Evolutionary conservation across 306 rosid genomes (phyloP).

Genomic region (Fragaria nilgerrensis): DNA sequence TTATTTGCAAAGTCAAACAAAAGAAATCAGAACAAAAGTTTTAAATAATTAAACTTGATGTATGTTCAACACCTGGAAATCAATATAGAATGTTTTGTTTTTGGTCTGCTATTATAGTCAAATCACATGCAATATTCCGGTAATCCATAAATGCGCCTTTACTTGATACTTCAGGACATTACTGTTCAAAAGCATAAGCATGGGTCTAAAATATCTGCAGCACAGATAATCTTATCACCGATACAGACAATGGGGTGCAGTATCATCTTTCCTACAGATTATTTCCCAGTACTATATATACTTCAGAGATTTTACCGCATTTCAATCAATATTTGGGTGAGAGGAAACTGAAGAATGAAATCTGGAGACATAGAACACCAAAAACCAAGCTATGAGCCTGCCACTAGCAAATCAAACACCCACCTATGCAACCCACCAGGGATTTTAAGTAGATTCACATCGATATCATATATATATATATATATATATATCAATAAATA

Average conservation of each 20-base stretch:
- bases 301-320: not conserved
- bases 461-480: too few relatives aligned
- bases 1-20: slow-evolving; percentile 1
- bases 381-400: not conserved
- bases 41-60: not conserved
- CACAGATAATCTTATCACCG: not conserved
- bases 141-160: not conserved
- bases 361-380: not conserved
- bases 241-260: not conserved
- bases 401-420: not conserved
- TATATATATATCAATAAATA: not conserved
- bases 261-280: not conserved
- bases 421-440: not conserved
- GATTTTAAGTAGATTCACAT: not conserved
- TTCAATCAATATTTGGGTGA: not conserved
- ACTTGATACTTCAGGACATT: not conserved
- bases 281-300: not conserved
- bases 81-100: not conserved
- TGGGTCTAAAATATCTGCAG: not conserved
- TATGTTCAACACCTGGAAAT: not conserved
- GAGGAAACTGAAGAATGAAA: not conserved
- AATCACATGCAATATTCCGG: not conserved
- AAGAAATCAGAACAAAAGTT: not conserved
- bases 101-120: not conserved
- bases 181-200: not conserved